Base-by-base conservation (phyloP, 2,329 filamentous ascomycete species). In the Ceratocystis destructans region DNA sequence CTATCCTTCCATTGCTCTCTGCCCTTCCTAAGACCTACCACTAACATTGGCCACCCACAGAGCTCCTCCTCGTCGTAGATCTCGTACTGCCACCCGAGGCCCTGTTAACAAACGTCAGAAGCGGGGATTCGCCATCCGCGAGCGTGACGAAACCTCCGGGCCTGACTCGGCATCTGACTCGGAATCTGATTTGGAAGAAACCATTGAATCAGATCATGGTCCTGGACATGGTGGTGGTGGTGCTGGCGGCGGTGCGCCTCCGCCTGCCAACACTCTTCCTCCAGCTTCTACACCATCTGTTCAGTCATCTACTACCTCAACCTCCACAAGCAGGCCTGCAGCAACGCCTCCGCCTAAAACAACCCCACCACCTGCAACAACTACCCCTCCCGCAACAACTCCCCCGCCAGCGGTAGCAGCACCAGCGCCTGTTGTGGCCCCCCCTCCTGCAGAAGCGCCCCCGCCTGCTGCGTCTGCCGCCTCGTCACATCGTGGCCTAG, bases 91-190 rank as follows among this genome's bases (percentile, higher is more conserved):
- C 25, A 61, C 20, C 25, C 33, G 53, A 25, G 28, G 57, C n/a
- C 59, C 22, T 50, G 44, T 31, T 28, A 61, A 48, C 48, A 53
- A 25, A 5, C 63, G 53, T n/a, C 53, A 41, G 3, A 20, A 46
- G 20, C 63, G 46, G 1, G 3, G 37, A 12, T 12, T 41, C 59
- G 45, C 59, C 31, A 8, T 44, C 50, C 44, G 48, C 53, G 25
- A 17, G 55, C 55, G 31, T 15, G 55, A 20, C n/a, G 20, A 48
- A 12, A 25, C 61, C 55, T 53, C 55, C 57, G 62, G 45, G 20
- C 37, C 53, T 20, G 41, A 61, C n/a, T 66, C 64, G 31, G 64
- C 46, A n/a, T 64, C 53, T 25, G 62, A 20, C 25, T 65, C 64
- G n/a, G 64, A 64, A 44, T 64, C 41, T 37, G 65, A 63, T 5